Evolutionary conservation across 129 eudicot species (phyloP).

Genomic region (Oenanthe sinensis): DNA sequence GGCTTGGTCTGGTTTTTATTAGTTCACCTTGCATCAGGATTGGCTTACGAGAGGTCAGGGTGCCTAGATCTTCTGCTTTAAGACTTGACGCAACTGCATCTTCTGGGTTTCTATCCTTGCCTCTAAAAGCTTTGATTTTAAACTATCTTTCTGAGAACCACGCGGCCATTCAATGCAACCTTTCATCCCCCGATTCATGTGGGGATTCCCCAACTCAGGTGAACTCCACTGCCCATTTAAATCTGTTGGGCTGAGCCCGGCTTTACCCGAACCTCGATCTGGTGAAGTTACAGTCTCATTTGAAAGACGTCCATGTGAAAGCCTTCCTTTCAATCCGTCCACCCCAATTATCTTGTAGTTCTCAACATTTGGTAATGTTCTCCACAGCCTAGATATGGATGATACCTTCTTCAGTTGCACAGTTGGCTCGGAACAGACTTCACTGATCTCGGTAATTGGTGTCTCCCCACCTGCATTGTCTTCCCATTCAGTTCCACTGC

Average conservation of each 20-base stretch:
- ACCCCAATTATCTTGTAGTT: slow-evolving; percentile 6
- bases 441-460: slow-evolving; percentile 3
- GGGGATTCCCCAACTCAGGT: slow-evolving; percentile 21
- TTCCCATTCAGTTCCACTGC: slow-evolving; percentile 1
- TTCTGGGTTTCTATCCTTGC: slow-evolving; percentile 44
- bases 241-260: background rate
- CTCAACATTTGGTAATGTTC: background rate
- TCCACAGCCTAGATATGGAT: slow-evolving; percentile 1
- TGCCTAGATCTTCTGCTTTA: slow-evolving; percentile 75
- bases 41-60: background rate
- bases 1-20: slow-evolving; percentile 8
- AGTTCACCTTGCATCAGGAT: slow-evolving; percentile 5
- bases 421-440: slow-evolving; percentile 5
- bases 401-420: slow-evolving; percentile 11
- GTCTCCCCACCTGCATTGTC: slow-evolving; percentile 8
- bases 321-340: slow-evolving; percentile 10
- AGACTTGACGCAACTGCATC: slow-evolving; percentile 76
- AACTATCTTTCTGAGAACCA: slow-evolving; percentile 21
- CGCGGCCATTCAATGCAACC: slow-evolving; percentile 44
- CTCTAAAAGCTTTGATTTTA: slow-evolving; percentile 20
- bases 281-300: slow-evolving; percentile 1
- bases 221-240: slow-evolving; percentile 6
- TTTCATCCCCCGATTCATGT: slow-evolving; percentile 29
- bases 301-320: slow-evolving; percentile 9
- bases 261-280: slow-evolving; percentile 6